phyloP scores from a whole-genome alignment of 345 rosid species.

The Fremontodendron californicum region DNA sequence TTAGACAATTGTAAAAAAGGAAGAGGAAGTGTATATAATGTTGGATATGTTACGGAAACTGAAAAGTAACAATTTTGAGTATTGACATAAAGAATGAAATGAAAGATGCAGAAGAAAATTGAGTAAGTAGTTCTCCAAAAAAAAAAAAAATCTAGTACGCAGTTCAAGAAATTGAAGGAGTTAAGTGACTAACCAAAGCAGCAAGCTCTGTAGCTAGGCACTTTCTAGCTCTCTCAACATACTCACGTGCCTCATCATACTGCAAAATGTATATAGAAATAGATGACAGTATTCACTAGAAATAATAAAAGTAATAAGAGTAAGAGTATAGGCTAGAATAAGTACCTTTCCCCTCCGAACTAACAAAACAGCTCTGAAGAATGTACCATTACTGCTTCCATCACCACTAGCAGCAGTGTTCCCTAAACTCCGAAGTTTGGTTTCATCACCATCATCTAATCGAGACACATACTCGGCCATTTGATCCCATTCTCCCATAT shows the following conservation, averaged over 20 bases:
- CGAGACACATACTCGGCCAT: constrained; percentile 97
- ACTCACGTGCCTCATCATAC: constrained; percentile 94
- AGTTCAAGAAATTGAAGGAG: constrained; percentile 4
- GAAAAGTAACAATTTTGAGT: background rate
- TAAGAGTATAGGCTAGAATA: background rate
- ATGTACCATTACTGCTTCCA: constrained; percentile 95
- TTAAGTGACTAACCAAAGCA: constrained; percentile 69
- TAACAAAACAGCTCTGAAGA: constrained; percentile 87
- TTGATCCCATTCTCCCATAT: constrained; percentile 99
- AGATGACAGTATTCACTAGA: constrained; percentile 1
- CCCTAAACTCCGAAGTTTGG: constrained; percentile 74
- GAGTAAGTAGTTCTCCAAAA: background rate
- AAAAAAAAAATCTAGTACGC: background rate
- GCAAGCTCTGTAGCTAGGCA: constrained; percentile 99
- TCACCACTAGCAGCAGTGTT: constrained; percentile 85
- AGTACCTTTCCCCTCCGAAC: constrained; percentile 80
- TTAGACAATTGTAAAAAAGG: background rate
- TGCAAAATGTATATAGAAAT: constrained; percentile 24
- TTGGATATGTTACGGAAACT: background rate
- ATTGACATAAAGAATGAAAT: background rate
- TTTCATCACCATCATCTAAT: constrained; percentile 94
- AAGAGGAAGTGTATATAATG: background rate
- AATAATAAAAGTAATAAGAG: background rate
- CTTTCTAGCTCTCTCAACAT: constrained; percentile 92
- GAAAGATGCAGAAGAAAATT: background rate